Percentiles rank a stretch among this genome's conserved stretches.
Evolutionary conservation across 768 basidiomycete species (phyloP).

Genomic region (Boletales sp.): DNA sequence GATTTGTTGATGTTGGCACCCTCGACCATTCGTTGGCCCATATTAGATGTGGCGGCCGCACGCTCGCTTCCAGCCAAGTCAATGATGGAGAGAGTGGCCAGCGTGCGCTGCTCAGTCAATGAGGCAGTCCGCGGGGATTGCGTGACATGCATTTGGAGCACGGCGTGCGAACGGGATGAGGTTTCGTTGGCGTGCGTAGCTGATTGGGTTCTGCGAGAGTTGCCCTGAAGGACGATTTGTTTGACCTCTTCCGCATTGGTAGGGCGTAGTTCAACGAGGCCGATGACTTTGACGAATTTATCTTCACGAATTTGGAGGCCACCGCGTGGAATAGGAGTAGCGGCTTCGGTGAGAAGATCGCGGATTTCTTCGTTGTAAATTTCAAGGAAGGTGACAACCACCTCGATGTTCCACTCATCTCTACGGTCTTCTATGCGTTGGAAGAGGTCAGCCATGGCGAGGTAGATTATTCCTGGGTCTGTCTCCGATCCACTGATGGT

Average conservation of each 20-base stretch:
- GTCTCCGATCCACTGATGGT: conserved; percentile 90
- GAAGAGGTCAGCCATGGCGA: conserved; percentile 97
- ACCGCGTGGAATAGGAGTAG: conserved; percentile 61
- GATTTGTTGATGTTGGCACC: conserved; percentile 99
- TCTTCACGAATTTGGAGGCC: conserved; percentile 94
- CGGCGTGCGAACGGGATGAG: conserved; percentile 96
- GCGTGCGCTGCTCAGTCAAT: conserved; percentile 73
- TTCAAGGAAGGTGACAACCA: conserved; percentile 93
- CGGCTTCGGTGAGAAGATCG: conserved; percentile 82
- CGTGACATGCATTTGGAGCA: conserved; percentile 91
- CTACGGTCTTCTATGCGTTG: conserved; percentile 84
- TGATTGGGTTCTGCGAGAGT: conserved; percentile 84
- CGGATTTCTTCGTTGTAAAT: conserved; percentile 99
- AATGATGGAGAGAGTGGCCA: conserved; percentile 95
- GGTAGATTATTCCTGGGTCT: conserved; percentile 93
- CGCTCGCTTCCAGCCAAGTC: conserved; percentile 97
- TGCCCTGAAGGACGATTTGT: conserved; percentile 86
- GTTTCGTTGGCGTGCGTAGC: conserved; percentile 96
- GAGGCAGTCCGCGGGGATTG: conserved; percentile 85
- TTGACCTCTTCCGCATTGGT: conserved; percentile 89
- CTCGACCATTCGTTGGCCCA: conserved; percentile 98
- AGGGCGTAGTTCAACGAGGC: conserved; percentile 79
- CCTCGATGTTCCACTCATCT: conserved; percentile 82
- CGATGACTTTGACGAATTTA: conserved; percentile 86
- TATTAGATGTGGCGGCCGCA: conserved; percentile 93